Evolutionary conservation across 2,329 filamentous ascomycete species (phyloP), one percentile per base, ranked within the genome.

Genomic region (Xylariomycetidae sp.): DNA sequence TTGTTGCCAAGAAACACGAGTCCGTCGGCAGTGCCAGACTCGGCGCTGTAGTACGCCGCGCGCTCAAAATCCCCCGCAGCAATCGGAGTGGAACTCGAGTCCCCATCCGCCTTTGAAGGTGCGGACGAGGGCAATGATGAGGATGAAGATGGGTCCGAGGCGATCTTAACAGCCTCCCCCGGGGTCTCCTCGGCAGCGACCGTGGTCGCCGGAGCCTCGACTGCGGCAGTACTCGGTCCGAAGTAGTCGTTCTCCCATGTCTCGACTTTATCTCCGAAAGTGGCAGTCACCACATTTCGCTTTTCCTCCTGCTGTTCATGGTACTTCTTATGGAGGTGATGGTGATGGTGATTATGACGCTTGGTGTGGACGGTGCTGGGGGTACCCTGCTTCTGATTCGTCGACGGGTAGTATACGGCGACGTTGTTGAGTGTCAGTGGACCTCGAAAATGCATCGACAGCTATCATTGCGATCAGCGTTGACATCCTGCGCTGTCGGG

Each of bases 381-480:
- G 25, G 46, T 19, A 23, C 40, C 34, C 37, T 32, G 39, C 46
- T 53, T 37, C 47, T 54, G 26, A 13, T 17, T 13, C 15, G 63
- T 63, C 8, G 32, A 37, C n/a, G 75, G 69, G 28, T 66, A 70
- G 58, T 87, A 89, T 34, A 79, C 77, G 9, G 82, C 84, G 34
- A 87, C 67, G 45, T 84, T 71, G 51, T 76, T 76, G 19, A 89
- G 54, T 24, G 72, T 61, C 46, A 85, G 56, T 2, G 84, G 83
- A 3, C 84, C 85, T 46, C 83, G 79, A 51, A 88, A 68, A 54
- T 86, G 79, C 41, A 85, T 58, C 2, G 82, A 85, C 19, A 88
- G 65, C 82, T 86, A 23, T 16, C 19, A 25, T 25, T 19, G 27
- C 34, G 9, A 34, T 50, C 42, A 47, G 38, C 19, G n/a, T 16